A percentile compares a stretch with the other conserved stretches of the same genome.
These are phyloP conservation scores for Kodamaea anthophila DNA, from an alignment of 1,139 yeast genomes.

Conservation along the genomic window DNA sequence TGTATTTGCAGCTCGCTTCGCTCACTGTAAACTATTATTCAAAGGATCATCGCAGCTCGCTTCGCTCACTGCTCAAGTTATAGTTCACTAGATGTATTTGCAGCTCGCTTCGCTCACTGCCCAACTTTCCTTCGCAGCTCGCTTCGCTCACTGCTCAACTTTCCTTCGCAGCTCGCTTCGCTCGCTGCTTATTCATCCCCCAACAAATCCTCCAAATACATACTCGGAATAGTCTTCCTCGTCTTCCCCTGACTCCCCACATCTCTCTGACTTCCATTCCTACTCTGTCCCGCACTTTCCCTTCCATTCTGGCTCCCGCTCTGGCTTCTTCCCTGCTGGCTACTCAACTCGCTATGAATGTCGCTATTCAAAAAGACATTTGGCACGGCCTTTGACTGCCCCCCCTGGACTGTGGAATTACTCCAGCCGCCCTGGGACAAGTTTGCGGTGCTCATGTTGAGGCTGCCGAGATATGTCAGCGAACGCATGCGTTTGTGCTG, in stretches of 20 bases:
- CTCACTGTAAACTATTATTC: too few relatives aligned
- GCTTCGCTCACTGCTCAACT: too few relatives aligned
- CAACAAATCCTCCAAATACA: conserved; percentile 53
- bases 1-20: too few relatives aligned
- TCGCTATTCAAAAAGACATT: conserved; percentile 31
- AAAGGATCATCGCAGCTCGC: too few relatives aligned
- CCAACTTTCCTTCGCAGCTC: too few relatives aligned
- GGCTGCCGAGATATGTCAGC: conserved; percentile 15
- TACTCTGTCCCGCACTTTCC: background rate
- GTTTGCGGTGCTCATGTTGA: conserved; percentile 8
- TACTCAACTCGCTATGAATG: conserved; percentile 4
- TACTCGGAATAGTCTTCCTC: conserved; percentile 46
- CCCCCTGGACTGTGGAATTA: conserved; percentile 15
- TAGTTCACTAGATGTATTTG: too few relatives aligned
- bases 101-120: too few relatives aligned
- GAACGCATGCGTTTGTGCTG: conserved; percentile 33
- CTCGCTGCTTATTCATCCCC: conserved; percentile 11
- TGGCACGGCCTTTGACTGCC: conserved; percentile 18
- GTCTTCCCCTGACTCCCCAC: conserved; percentile 1
- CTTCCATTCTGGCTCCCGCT: too few relatives aligned
- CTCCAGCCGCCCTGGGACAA: conserved; percentile 4
- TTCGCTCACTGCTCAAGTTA: too few relatives aligned
- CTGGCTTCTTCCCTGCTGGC: conserved; percentile 10
- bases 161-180: too few relatives aligned
- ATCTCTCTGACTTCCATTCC: too few relatives aligned